Percentiles rank a stretch among this genome's conserved stretches.
phyloP scores from a whole-genome alignment of 768 basidiomycete species.

The Russula lepida region DNA sequence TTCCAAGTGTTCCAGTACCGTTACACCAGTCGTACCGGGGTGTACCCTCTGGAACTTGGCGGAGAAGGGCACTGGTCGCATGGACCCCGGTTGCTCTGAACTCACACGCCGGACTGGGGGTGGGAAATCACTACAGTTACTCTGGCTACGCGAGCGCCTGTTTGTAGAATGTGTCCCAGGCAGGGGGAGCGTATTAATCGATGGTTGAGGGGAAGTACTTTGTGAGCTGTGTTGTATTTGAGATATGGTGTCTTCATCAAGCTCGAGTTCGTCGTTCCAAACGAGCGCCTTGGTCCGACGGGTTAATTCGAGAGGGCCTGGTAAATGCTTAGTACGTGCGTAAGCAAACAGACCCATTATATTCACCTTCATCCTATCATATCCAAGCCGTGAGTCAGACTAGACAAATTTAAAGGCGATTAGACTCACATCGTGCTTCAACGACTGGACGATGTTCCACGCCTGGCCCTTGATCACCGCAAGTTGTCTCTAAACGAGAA shows the following conservation, averaged over 20 bases:
- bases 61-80: slow-evolving; percentile 74
- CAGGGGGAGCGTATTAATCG: slow-evolving; percentile 53
- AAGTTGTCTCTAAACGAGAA: slow-evolving; percentile 56
- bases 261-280: slow-evolving; percentile 79
- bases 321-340: background rate
- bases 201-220: slow-evolving; percentile 48
- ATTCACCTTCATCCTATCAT: slow-evolving; percentile 63
- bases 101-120: slow-evolving; percentile 60
- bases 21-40: slow-evolving; percentile 81
- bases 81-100: slow-evolving; percentile 51
- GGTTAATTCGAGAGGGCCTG: slow-evolving; percentile 86
- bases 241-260: slow-evolving; percentile 31
- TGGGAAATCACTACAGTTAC: slow-evolving; percentile 58
- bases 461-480: slow-evolving; percentile 93
- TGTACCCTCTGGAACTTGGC: slow-evolving; percentile 79
- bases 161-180: slow-evolving; percentile 42
- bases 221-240: slow-evolving; percentile 29
- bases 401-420: background rate
- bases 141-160: slow-evolving; percentile 50
- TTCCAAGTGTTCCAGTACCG: slow-evolving; percentile 78
- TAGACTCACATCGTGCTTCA: slow-evolving; percentile 59
- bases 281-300: slow-evolving; percentile 74
- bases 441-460: slow-evolving; percentile 81
- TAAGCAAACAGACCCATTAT: background rate
- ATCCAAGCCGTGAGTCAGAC: background rate